Conservation (phyloP, 805 yeast species). For the Ascoidea asiatica region DNA sequence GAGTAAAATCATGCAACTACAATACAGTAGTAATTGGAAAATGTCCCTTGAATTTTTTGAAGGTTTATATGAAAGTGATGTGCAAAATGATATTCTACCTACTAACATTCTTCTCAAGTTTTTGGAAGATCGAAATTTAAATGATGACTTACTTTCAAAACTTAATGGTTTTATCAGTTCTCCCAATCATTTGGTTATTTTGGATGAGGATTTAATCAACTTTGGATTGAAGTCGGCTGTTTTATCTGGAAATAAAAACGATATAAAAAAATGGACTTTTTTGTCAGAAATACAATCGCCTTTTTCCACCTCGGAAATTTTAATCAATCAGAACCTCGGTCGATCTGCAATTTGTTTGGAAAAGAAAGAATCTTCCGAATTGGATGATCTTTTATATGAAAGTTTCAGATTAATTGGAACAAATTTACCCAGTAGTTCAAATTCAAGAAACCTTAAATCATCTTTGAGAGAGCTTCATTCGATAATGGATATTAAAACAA, state of each 20-base stretch:
- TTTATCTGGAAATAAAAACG: constrained; percentile 38
- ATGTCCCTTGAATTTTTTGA: constrained; percentile 78
- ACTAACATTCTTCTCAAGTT: constrained; percentile 47
- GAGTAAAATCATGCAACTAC: constrained; percentile 71
- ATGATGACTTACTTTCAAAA: constrained; percentile 16
- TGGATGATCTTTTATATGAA: constrained; percentile 27
- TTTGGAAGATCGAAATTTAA: constrained; percentile 20
- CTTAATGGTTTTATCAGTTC: constrained; percentile 9
- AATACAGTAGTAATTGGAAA: constrained; percentile 76
- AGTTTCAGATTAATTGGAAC: constrained; percentile 51
- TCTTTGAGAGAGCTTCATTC: constrained; percentile 44
- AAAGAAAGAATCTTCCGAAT: constrained; percentile 18
- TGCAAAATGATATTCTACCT: constrained; percentile 62
- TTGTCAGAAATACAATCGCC: constrained; percentile 30
- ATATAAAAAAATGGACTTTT: constrained; percentile 45
- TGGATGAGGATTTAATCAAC: constrained; percentile 44
- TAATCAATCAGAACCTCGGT: constrained; percentile 54
- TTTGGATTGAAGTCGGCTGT: constrained; percentile 70
- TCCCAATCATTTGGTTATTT: constrained; percentile 1
- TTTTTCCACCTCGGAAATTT: constrained; percentile 35
- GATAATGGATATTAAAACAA: constrained; percentile 38
- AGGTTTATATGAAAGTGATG: constrained; percentile 38
- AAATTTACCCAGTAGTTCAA: constrained; percentile 24
- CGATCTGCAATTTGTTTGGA: constrained; percentile 38
- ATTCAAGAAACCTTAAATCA: constrained; percentile 16